A percentile compares a stretch with the other conserved stretches of the same genome.
Evolutionary conservation across 768 basidiomycete species (phyloP).

Genomic region (Leccinum incarnatum): DNA sequence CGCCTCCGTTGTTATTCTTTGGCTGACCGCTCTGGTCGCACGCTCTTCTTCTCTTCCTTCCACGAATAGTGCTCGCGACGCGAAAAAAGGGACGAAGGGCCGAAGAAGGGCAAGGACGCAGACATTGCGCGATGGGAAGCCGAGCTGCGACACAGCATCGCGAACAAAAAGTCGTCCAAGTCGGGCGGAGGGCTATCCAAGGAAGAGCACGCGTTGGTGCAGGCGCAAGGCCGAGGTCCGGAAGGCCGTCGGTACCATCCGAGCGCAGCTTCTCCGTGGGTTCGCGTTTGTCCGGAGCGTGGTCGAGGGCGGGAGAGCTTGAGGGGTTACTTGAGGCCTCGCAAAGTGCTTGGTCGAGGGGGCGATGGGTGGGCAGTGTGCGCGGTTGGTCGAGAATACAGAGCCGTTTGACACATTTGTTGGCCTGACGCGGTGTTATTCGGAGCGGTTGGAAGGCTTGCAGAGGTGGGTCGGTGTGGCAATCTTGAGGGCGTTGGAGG

Average conservation of each 20-base stretch:
- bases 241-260: slow-evolving; percentile 50
- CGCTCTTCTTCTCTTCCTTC: neutral
- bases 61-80: slow-evolving; percentile 55
- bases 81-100: slow-evolving; percentile 49
- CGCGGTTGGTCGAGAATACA: slow-evolving; percentile 53
- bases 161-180: slow-evolving; percentile 61
- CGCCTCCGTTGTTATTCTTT: neutral
- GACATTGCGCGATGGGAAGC: slow-evolving; percentile 95
- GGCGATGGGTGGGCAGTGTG: slow-evolving; percentile 52
- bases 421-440: slow-evolving; percentile 63
- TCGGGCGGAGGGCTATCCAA: slow-evolving; percentile 56
- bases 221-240: slow-evolving; percentile 77
- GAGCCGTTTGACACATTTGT: slow-evolving; percentile 71
- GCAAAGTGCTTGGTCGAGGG: slow-evolving; percentile 62
- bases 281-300: slow-evolving; percentile 68
- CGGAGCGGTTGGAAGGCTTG: slow-evolving; percentile 68
- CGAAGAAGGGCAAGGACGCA: slow-evolving; percentile 79
- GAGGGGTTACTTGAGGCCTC: slow-evolving; percentile 55
- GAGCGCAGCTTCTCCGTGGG: slow-evolving; percentile 59
- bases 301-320: slow-evolving; percentile 43
- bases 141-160: slow-evolving; percentile 83
- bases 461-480: slow-evolving; percentile 79
- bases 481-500: slow-evolving; percentile 69
- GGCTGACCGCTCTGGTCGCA: neutral
- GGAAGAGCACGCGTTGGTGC: slow-evolving; percentile 79